These are phyloP conservation scores for Xylogone sp. DNA, from an alignment of 2,329 filamentous ascomycete species.

Conservation along the genomic window DNA sequence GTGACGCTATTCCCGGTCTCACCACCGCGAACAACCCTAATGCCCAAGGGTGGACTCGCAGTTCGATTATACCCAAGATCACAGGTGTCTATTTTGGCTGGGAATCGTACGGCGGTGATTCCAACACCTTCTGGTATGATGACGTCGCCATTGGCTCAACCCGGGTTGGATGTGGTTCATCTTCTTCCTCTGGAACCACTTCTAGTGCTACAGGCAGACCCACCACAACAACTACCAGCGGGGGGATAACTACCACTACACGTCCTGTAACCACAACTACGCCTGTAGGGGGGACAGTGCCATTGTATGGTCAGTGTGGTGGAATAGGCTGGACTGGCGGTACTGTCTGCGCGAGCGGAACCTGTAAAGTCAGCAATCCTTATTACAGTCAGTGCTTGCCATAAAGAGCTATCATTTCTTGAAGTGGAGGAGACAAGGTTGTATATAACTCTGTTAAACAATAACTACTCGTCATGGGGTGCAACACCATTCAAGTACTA, in stretches of 20 bases:
- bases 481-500: no score
- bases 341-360: slow-evolving; percentile 14
- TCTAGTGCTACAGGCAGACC: slow-evolving; percentile 5
- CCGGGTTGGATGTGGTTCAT: slow-evolving; percentile 39
- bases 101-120: slow-evolving; percentile 58
- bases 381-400: slow-evolving; percentile 14
- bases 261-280: background rate
- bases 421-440: background rate
- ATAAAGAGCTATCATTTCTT: background rate
- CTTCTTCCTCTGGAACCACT: background rate
- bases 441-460: background rate
- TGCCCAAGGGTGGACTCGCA: slow-evolving; percentile 48
- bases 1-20: slow-evolving; percentile 45
- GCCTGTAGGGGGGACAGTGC: background rate
- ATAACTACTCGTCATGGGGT: background rate
- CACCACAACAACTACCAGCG: slow-evolving; percentile 5
- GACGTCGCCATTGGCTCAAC: slow-evolving; percentile 48
- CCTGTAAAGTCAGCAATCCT: slow-evolving; percentile 10
- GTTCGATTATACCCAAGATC: slow-evolving; percentile 45
- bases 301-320: slow-evolving; percentile 18
- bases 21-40: slow-evolving; percentile 47
- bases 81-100: slow-evolving; percentile 58
- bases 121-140: slow-evolving; percentile 62
- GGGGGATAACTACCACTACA: background rate
- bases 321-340: slow-evolving; percentile 15